Evolutionary conservation across 176 grass and related monocot species (phyloP), one percentile per base, ranked within the genome.

Genomic region (Triticum dicoccoides): DNA sequence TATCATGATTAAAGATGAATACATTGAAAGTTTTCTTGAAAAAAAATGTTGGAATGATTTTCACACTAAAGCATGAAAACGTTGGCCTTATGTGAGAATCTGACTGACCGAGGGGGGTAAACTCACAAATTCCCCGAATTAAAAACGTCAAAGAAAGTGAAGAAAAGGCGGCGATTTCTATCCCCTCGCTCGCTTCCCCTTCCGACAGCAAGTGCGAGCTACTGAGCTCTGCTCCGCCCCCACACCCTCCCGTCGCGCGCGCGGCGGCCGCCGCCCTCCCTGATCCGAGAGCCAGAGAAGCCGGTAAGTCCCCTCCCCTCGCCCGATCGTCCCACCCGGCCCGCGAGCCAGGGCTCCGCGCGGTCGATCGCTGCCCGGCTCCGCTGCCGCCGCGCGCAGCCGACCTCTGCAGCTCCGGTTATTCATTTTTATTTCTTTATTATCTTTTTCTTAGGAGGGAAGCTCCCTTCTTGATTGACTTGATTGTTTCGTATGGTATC

Each of bases 191-290:
- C 27, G 41, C 62, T 79, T 73, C 64, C 74, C 56, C 39, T 32
- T 52, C 80, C 85, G 68, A 90, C 85, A 64, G 80, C 21, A 39
- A 83, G 74, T 66, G 89, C 63, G 80, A 87, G 72, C 80, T 80
- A 64, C 84, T 73, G 66, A 79, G 20, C 84, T 90, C 80, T 52
- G 49, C 73, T 30, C 72, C 72, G 72, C 73, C 73, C 72, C 71
- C 44, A 1, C 65, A 65, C 66, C 12, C 82, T 14, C 62, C 80
- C 56, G 58, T 45, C 89, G 89, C 89, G 65, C 84, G 65, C 59
- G 17, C 32, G 44, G 41, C 41, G 2, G 33, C 52, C 34, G 9
- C 74, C 66, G 33, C 74, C 24, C 72, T 65, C 74, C 24, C 72
- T 65, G 85, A 91, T 87, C 89, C 81, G 74, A 20, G 14, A n/a